A percentile compares a stretch with the other conserved stretches of the same genome.
Conservation (phyloP, 192 early-diverging fungal species). For the Coemansia sp. region DNA sequence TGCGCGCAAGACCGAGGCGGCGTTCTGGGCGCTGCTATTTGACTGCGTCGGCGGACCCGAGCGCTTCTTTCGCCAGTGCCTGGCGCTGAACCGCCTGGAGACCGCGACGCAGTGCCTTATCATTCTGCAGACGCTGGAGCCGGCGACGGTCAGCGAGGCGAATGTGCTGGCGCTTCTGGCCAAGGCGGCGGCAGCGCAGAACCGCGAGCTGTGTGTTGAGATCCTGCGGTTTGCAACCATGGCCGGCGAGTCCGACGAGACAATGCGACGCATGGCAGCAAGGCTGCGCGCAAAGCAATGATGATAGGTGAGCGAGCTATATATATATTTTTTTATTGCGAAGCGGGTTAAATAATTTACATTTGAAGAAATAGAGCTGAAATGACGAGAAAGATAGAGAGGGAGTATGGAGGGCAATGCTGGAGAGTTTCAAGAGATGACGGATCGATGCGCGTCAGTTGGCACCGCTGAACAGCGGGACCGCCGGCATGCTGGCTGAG, state of each 20-base stretch:
- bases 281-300: background rate
- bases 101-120: slow-evolving; percentile 93
- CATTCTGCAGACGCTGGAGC: slow-evolving; percentile 88
- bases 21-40: slow-evolving; percentile 88
- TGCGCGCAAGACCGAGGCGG: slow-evolving; percentile 93
- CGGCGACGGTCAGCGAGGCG: slow-evolving; percentile 31
- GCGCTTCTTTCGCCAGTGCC: slow-evolving; percentile 76
- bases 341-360: no score
- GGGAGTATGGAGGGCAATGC: no score
- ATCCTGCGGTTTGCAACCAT: slow-evolving; percentile 38
- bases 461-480: background rate
- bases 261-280: slow-evolving; percentile 14
- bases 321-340: no score
- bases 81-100: slow-evolving; percentile 63
- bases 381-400: background rate
- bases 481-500: no score
- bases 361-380: background rate
- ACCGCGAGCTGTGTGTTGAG: slow-evolving; percentile 26
- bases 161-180: slow-evolving; percentile 33
- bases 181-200: slow-evolving; percentile 11
- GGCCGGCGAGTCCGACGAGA: slow-evolving; percentile 29
- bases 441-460: background rate
- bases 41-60: slow-evolving; percentile 78
- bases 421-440: no score
- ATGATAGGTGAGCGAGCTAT: no score